phyloP scores from a whole-genome alignment of 495 filamentous ascomycete genomes.

The Trichoderma orchidacearum region DNA sequence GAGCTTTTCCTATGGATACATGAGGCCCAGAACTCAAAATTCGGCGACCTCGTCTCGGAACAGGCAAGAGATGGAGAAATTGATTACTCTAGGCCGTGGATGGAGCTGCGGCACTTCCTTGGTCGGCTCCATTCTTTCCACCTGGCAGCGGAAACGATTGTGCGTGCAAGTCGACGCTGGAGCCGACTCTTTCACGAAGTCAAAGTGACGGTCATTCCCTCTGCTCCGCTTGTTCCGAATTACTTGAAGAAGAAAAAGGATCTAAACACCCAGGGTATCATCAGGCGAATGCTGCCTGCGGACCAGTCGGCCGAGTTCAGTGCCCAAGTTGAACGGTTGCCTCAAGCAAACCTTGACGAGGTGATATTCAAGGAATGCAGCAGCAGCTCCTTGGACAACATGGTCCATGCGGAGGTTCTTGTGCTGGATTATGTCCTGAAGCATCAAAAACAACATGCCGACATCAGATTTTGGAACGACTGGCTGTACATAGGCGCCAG shows the following conservation, averaged over 20 bases:
- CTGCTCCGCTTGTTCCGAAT: background rate
- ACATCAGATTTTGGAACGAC: constrained; percentile 14
- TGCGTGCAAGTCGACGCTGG: background rate
- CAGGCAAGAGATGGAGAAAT: background rate
- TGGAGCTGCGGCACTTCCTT: background rate
- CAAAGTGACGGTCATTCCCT: background rate
- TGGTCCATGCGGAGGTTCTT: constrained; percentile 3
- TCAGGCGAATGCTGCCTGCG: too few relatives aligned
- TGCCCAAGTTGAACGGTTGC: too few relatives aligned
- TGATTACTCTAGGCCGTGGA: background rate
- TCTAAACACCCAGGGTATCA: too few relatives aligned
- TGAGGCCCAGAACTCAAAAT: background rate
- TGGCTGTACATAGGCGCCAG: constrained; percentile 21
- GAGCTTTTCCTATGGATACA: background rate
- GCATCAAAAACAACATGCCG: background rate
- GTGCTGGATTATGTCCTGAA: background rate
- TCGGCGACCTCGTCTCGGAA: background rate
- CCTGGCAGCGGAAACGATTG: background rate
- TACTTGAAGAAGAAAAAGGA: background rate
- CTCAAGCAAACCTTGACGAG: background rate
- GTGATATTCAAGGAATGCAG: background rate
- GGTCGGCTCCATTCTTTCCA: background rate
- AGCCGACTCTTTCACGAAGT: background rate
- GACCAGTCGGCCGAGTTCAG: too few relatives aligned
- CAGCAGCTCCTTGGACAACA: background rate